Percentiles rank a stretch among this genome's conserved stretches.
phyloP scores from a whole-genome alignment of 305 asterid species.

The Salvia sclarea region DNA sequence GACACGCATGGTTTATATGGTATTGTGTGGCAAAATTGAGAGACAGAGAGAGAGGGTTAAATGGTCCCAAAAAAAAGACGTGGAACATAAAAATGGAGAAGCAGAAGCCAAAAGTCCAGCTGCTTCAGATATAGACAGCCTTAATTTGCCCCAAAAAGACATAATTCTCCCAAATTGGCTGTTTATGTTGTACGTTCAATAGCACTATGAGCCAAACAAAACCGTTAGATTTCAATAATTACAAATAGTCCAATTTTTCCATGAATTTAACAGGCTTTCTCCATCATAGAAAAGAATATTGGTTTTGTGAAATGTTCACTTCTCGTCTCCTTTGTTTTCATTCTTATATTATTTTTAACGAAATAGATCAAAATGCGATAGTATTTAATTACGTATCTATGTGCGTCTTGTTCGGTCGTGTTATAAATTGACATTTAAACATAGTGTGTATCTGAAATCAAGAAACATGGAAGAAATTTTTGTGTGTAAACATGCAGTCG shows the following conservation, averaged over 20 bases:
- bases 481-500: no score
- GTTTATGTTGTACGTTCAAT: neutral
- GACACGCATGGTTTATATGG: no score
- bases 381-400: neutral
- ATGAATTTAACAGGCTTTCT: neutral
- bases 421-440: neutral
- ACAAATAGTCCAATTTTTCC: neutral
- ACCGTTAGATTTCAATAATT: neutral
- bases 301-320: neutral
- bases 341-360: neutral
- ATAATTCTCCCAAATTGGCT: neutral
- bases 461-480: neutral
- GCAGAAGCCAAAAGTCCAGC: constrained; percentile 14
- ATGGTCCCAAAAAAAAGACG: constrained; percentile 22
- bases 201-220: neutral
- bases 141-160: neutral
- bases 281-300: neutral
- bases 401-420: neutral
- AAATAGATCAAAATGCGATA: neutral
- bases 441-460: neutral
- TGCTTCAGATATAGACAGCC: neutral
- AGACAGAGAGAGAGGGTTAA: neutral
- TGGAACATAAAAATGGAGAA: neutral
- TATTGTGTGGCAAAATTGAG: no score
- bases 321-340: neutral